Percentiles rank a stretch among this genome's conserved stretches.
These are phyloP conservation scores for Tuber brumale DNA, from an alignment of 495 filamentous ascomycete species.

Conservation along the genomic window DNA sequence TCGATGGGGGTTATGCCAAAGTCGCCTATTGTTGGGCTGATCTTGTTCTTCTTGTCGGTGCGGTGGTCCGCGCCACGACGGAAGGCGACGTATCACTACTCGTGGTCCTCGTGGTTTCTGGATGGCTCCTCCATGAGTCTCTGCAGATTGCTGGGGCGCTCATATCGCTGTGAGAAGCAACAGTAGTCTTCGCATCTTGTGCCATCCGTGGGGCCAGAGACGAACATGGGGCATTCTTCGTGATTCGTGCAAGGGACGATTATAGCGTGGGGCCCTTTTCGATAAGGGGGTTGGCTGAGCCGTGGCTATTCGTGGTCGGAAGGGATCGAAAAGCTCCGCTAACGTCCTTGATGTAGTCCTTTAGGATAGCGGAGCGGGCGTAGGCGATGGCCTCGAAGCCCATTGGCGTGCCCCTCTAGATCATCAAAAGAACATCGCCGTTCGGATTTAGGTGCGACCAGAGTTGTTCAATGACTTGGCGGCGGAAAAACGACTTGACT, in stretches of 20 bases:
- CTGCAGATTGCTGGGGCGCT: slow-evolving; percentile 75
- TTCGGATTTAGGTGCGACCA: no score
- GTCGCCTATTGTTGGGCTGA: no score
- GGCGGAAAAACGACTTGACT: slow-evolving; percentile 65
- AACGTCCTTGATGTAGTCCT: no score
- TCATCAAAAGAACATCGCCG: no score
- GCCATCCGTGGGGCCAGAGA: slow-evolving; percentile 56
- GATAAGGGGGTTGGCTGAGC: slow-evolving; percentile 44
- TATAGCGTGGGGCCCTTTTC: slow-evolving; percentile 75
- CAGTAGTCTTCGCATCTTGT: slow-evolving; percentile 80
- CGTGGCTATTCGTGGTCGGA: slow-evolving; percentile 48
- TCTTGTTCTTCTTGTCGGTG: not conserved
- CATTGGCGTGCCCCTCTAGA: no score
- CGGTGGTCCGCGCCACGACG: slow-evolving; percentile 62
- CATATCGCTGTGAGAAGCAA: slow-evolving; percentile 81
- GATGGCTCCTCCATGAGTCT: slow-evolving; percentile 58
- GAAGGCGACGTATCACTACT: slow-evolving; percentile 80
- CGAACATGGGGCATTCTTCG: slow-evolving; percentile 79
- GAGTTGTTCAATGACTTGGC: no score
- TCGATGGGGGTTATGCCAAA: no score
- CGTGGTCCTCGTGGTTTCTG: slow-evolving; percentile 79
- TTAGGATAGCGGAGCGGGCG: no score
- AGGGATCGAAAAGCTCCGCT: no score
- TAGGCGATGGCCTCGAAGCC: no score
- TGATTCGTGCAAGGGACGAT: slow-evolving; percentile 98